Conservation (phyloP, 495 filamentous ascomycete species). For the Pseudomonodictys pantanalensis region DNA sequence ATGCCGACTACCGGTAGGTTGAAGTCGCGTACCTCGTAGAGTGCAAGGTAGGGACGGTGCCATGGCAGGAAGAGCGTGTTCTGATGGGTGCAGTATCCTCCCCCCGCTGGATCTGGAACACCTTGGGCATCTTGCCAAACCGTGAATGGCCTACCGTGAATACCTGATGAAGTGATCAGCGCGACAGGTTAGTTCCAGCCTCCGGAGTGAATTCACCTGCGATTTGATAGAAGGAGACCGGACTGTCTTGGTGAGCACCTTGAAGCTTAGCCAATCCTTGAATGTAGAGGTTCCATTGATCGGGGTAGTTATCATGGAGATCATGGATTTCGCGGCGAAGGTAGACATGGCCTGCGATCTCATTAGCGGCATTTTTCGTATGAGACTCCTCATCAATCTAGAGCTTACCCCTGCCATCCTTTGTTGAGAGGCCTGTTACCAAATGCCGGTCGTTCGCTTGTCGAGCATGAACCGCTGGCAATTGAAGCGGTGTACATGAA, state of each 20-base stretch:
- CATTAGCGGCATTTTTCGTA: neutral
- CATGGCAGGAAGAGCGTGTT: slow-evolving; percentile 21
- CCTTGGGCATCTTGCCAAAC: slow-evolving; percentile 46
- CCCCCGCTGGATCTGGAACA: slow-evolving; percentile 40
- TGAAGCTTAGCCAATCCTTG: slow-evolving; percentile 20
- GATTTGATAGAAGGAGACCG: slow-evolving; percentile 49
- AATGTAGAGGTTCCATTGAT: slow-evolving; percentile 25
- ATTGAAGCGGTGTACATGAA: neutral
- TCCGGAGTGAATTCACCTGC: slow-evolving; percentile 43
- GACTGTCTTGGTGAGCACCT: slow-evolving; percentile 38
- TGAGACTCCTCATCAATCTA: too few species aligned
- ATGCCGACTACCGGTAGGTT: neutral
- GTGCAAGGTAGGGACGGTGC: slow-evolving; percentile 30
- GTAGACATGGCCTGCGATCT: slow-evolving; percentile 15
- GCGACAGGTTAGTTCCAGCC: neutral
- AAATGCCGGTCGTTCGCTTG: too few species aligned
- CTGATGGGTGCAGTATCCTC: slow-evolving; percentile 44
- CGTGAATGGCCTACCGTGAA: slow-evolving; percentile 51
- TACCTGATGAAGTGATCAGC: slow-evolving; percentile 39
- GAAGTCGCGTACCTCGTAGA: slow-evolving; percentile 19
- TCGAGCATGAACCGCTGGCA: too few species aligned
- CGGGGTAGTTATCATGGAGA: slow-evolving; percentile 21
- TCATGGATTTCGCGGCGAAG: slow-evolving; percentile 22
- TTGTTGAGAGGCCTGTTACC: too few species aligned
- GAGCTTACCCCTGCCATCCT: neutral